Evolutionary conservation across 2,329 filamentous ascomycete species (phyloP), one percentile per base, ranked within the genome.

Genomic region (Coniochaeta sp.): DNA sequence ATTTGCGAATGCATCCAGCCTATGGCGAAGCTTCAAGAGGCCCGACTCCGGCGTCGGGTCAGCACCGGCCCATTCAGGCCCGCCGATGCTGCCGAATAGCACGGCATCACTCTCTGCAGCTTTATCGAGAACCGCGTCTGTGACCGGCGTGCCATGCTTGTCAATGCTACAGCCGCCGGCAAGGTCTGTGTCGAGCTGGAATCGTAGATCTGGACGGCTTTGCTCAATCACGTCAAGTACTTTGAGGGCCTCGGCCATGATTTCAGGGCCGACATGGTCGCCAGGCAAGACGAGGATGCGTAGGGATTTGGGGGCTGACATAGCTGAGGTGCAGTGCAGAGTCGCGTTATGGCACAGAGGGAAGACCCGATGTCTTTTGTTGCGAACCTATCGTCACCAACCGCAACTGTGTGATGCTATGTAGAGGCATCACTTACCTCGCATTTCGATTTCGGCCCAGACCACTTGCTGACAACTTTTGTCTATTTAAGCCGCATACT

Each of bases 1-100:
- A 53, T 79, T 79, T 45, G 74, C 76, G 54, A 76, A 79, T 6
- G 73, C 74, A 49, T 75, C 64, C 28, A 75, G 62, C 2, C 58
- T 57, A 13, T 67, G 64, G 16, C 73, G 63, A 13, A 76, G 67
- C 45, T 65, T 63, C 27, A 75, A 58, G 24, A 74, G 60, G 1
- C 71, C 73, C n/a, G 67, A 67, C 53, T 76, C 72, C 1, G 73
- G 72, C n/a, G 68, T 72, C 3, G 70, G 71, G 9, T 66, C 60
- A 1, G 56, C 60, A 3, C 60, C 60, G 0, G 67, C 71, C 73
- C 73, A 76, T 58, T 75, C 68, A 2, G 73, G 73, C 4, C 73
- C 74, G n/a, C 73, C 74, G 16, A 75, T 70, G 55, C 67, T 70
- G 14, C 74, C 74, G 53, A 76, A 74, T 48, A 76, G 70, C 1